Base-by-base conservation (phyloP, 2,329 filamentous ascomycete genomes). In the Colletotrichum gigasporum region DNA sequence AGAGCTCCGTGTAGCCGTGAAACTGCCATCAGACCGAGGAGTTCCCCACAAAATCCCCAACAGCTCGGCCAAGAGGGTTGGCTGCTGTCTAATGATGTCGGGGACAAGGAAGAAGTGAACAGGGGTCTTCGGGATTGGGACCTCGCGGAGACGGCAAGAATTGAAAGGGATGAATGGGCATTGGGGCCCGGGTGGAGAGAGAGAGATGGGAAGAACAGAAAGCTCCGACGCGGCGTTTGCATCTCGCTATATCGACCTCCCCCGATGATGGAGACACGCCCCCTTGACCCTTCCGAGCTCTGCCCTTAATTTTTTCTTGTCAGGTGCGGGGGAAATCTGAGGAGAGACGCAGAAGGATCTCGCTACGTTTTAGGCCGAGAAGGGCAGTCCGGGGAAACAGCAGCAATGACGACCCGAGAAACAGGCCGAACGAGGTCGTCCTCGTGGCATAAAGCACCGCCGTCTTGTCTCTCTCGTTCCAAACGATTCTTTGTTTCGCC, bases 11-110 rank as follows among this genome's bases (percentile, higher is more conserved):
- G 48, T 66, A 28, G 60, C 60, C 63, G 63, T 66, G 63, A 66
- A 66, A 66, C 63, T 59, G 63, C 63, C 63, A 50, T 66, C 53
- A 59, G 63, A 50, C 60, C 63, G 63, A 66, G 42, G 24, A 24
- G 34, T 16, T 26, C 59, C 34, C 37, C 48, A 42, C 34, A 20
- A 7, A 30, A 24, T 39, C 39, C 56, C 32, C 56, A 20, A 41
- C 42, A 45, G 54, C 54, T 63, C 63, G 63, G 63, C 63, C 63
- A 66, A 66, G 63, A 66, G 63, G 63, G 30, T 54, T 63, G 28
- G 42, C 41, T 54, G 63, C 60, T 61, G 56, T 64, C 61, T 39
- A 64, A 64, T 64, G 61, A 61, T 64, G 61, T 54, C 61, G 61
- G 61, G 48, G 48, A 64, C 56, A 64, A 54, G 61, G 61, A 64